Percentiles rank a stretch among this genome's conserved stretches.
Conservation (phyloP, 1,284 basidiomycete species). For the Sanguinoderma infundibulare region DNA sequence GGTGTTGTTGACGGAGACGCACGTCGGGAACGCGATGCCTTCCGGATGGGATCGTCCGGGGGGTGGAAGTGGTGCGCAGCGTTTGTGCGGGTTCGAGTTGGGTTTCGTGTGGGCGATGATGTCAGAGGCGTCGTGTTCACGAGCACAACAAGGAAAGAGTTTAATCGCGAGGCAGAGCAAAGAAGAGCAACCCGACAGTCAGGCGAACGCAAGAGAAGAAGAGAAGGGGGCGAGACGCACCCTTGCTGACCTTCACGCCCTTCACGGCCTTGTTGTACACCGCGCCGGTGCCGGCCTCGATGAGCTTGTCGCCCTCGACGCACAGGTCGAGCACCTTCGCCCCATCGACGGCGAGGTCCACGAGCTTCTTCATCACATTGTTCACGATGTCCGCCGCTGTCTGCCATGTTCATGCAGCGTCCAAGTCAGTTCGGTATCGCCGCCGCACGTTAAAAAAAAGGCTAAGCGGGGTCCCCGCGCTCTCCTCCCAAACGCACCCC, state of each 20-base stretch:
- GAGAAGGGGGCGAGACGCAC: slow-evolving; percentile 46
- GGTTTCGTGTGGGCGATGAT: not conserved
- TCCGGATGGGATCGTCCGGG: too few relatives aligned
- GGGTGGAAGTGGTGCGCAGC: not conserved
- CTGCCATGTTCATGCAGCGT: slow-evolving; percentile 75
- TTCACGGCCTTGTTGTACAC: slow-evolving; percentile 93
- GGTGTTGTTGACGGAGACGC: slow-evolving; percentile 90
- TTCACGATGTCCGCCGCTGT: slow-evolving; percentile 90
- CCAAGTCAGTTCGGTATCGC: not conserved
- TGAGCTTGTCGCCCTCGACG: slow-evolving; percentile 89
- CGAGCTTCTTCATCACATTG: slow-evolving; percentile 85
- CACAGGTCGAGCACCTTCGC: slow-evolving; percentile 92
- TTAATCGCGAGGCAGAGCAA: not conserved
- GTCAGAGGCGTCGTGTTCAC: not conserved
- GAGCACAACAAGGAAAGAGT: not conserved
- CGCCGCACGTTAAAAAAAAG: slow-evolving; percentile 8
- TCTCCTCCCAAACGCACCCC: slow-evolving; percentile 2
- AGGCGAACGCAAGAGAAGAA: slow-evolving; percentile 4
- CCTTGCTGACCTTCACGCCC: slow-evolving; percentile 87
- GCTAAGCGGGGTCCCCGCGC: slow-evolving; percentile 16
- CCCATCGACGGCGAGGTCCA: slow-evolving; percentile 78
- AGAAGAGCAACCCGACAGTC: not conserved
- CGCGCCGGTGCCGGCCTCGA: slow-evolving; percentile 83
- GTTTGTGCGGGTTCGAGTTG: not conserved
- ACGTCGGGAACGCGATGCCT: slow-evolving; percentile 96